These are phyloP conservation scores for Toxicodendron radicans DNA, from an alignment of 345 rosid species.

Conservation along the genomic window DNA sequence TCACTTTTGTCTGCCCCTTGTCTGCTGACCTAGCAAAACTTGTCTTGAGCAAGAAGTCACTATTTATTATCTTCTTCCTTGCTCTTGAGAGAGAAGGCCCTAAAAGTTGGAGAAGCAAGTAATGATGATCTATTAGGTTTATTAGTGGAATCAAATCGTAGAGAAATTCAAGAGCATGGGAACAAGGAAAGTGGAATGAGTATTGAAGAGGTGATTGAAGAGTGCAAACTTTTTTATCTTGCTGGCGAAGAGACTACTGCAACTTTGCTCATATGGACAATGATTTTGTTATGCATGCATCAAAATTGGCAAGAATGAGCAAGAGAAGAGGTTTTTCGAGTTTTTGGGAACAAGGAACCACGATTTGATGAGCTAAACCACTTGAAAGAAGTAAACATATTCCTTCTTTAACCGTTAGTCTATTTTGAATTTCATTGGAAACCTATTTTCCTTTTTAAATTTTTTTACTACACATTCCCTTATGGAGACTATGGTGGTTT, in stretches of 20 bases:
- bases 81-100: slow-evolving; percentile 38
- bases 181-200: slow-evolving; percentile 30
- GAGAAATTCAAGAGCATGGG: slow-evolving; percentile 31
- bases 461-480: no score
- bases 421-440: no score
- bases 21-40: no score
- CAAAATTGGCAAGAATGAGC: slow-evolving; percentile 58
- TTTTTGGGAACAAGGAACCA: slow-evolving; percentile 36
- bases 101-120: slow-evolving; percentile 29
- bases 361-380: slow-evolving; percentile 40
- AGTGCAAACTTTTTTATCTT: slow-evolving; percentile 64
- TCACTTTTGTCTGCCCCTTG: no score
- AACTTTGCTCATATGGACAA: slow-evolving; percentile 48
- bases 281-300: slow-evolving; percentile 47
- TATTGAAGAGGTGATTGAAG: slow-evolving; percentile 48
- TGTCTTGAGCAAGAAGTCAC: no score
- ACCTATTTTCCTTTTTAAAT: no score
- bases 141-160: slow-evolving; percentile 40
- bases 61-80: no score
- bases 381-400: slow-evolving; percentile 17
- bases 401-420: not conserved
- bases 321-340: slow-evolving; percentile 46
- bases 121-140: slow-evolving; percentile 43
- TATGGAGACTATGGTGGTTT: no score
- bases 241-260: slow-evolving; percentile 66